These are phyloP conservation scores for Peronospora destructor DNA, from an alignment of 352 stramenopile species.

Conservation along the genomic window DNA sequence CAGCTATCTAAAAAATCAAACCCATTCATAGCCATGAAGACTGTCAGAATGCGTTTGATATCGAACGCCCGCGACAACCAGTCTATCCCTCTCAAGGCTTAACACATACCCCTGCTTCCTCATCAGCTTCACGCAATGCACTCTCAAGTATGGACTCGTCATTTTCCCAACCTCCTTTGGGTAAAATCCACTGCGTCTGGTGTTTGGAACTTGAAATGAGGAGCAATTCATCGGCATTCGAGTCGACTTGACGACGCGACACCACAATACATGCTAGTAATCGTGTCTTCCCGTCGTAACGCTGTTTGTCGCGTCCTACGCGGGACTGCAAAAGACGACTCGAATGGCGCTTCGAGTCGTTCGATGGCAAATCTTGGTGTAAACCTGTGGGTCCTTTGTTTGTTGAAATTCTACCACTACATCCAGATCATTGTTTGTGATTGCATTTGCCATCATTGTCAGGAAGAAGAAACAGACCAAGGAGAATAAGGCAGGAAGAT, in stretches of 20 bases:
- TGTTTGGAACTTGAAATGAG: conserved; percentile 89
- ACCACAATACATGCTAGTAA: conserved; percentile 56
- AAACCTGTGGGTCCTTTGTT: conserved; percentile 7
- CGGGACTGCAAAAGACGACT: conserved; percentile 43
- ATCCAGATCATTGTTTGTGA: no score
- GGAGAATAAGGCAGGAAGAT: no score
- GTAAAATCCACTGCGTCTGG: conserved; percentile 88
- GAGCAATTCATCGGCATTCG: conserved; percentile 34
- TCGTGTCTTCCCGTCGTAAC: conserved; percentile 51
- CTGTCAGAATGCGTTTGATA: conserved; percentile 1
- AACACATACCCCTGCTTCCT: conserved; percentile 85
- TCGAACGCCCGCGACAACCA: neutral
- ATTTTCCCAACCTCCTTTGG: conserved; percentile 95
- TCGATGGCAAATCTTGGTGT: conserved; percentile 12
- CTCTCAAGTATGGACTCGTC: conserved; percentile 90
- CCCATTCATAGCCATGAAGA: neutral
- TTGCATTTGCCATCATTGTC: no score
- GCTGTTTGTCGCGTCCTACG: conserved; percentile 53
- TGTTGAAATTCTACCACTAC: no score
- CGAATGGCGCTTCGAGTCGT: conserved; percentile 1
- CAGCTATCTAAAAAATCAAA: conserved; percentile 29
- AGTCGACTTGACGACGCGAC: conserved; percentile 6
- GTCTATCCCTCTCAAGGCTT: no score
- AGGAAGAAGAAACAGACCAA: no score
- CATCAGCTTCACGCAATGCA: conserved; percentile 88